These are phyloP conservation scores for Penicillium polonicum DNA, from an alignment of 2,329 filamentous ascomycete genomes.

Conservation along the genomic window DNA sequence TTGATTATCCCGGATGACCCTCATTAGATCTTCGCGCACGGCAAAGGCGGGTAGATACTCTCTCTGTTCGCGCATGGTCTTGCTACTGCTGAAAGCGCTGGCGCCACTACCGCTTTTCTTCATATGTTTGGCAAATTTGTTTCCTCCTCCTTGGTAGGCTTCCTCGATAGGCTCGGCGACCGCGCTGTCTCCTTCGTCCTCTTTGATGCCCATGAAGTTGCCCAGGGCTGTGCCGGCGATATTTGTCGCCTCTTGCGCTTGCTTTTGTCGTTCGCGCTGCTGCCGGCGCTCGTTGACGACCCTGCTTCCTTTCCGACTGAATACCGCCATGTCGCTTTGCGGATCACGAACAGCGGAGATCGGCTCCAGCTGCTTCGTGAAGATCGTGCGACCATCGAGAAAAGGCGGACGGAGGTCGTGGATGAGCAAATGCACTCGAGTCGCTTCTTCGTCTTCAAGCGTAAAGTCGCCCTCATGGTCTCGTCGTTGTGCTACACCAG, in stretches of 20 bases:
- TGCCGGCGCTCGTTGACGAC: slow-evolving; percentile 89
- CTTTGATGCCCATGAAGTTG: slow-evolving; percentile 93
- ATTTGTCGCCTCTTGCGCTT: slow-evolving; percentile 92
- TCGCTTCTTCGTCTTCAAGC: slow-evolving; percentile 80
- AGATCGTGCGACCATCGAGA: slow-evolving; percentile 88
- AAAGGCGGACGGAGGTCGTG: slow-evolving; percentile 95
- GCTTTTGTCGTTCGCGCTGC: slow-evolving; percentile 87
- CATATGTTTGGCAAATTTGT: slow-evolving; percentile 86
- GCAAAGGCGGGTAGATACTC: slow-evolving; percentile 95
- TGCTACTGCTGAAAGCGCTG: slow-evolving; percentile 90
- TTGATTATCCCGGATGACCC: slow-evolving; percentile 94
- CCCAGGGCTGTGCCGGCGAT: slow-evolving; percentile 87
- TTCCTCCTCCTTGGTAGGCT: slow-evolving; percentile 59
- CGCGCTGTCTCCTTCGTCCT: slow-evolving; percentile 84
- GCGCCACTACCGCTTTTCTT: slow-evolving; percentile 79
- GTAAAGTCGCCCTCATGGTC: slow-evolving; percentile 80
- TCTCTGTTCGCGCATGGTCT: slow-evolving; percentile 83
- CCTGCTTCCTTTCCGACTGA: slow-evolving; percentile 89
- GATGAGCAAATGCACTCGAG: slow-evolving; percentile 83
- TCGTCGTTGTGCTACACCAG: slow-evolving; percentile 86
- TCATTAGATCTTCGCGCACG: slow-evolving; percentile 85
- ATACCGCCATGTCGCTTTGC: slow-evolving; percentile 98
- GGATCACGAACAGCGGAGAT: slow-evolving; percentile 89
- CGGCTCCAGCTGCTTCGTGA: slow-evolving; percentile 95
- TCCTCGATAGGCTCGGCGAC: slow-evolving; percentile 72